Evolutionary conservation across 2,329 filamentous ascomycete species (phyloP), one percentile per base, ranked within the genome.

Genomic region (Alternaria panax): DNA sequence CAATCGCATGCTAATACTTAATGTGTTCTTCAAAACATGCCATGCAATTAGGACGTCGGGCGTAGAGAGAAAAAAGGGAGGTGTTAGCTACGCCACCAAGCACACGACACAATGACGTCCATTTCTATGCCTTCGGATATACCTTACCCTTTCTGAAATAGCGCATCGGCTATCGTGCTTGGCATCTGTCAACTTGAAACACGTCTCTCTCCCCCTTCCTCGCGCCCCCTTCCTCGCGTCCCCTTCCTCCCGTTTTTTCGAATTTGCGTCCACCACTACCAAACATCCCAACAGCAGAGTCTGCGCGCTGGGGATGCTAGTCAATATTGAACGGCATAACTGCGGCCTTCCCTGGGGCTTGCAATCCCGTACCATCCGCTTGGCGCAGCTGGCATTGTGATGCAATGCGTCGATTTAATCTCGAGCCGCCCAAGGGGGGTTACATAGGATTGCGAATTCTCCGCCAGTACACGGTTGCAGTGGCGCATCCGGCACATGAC

Each of bases 381-480:
- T 27, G 54, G 54, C 47, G 20, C 34, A 28, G 41, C 25, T n/a
- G 27, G 18, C 5, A 22, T 47, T 16, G 16, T 41, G 50, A 47
- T 47, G 25, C 34, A 32, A 55, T 30, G 36, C 52, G 30, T 51
- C 38, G 36, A 51, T 56, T 38, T 51, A 59, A 59, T 45, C 20
- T 51, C 57, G 46, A 46, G 57, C 51, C 51, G 46, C 4, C 46
- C 22, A 25, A 59, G 46, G 52, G 46, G 52, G 45, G 18, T 45
- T 16, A 9, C 16, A 16, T 5, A 20, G 2, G 40, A 14, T 38
- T 28, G 18, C n/a, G 51, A 56, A 59, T 59, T 56, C 46, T 59
- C 57, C 57, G 57, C 57, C 57, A 59, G 57, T 59, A 45, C 27
- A 51, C 41, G 46, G 32, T 18, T 18, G 46, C 30, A 22, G 40